Conservation (phyloP, 148 eudicot genomes). For the Talinum fruticosum region DNA sequence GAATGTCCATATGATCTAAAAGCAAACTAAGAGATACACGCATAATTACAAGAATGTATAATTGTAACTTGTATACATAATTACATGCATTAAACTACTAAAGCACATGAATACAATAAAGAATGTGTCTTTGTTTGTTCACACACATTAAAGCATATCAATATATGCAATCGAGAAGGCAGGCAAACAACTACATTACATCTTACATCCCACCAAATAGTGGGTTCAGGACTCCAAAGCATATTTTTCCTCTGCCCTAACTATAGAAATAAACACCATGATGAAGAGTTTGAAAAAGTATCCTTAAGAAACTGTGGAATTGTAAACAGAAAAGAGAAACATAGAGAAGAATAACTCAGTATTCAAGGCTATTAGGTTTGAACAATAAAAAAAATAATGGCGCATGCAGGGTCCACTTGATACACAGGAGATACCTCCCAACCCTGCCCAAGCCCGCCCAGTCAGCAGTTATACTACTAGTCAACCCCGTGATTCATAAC, state of each 20-base stretch:
- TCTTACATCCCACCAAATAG: not conserved
- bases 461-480: not conserved
- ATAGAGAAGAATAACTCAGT: not conserved
- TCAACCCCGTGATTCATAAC: not conserved
- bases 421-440: not conserved
- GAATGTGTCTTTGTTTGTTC: too few relatives aligned
- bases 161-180: not conserved
- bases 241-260: not conserved
- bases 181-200: not conserved
- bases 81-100: too few relatives aligned
- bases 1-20: not conserved
- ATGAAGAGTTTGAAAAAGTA: not conserved
- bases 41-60: not conserved
- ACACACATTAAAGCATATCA: not conserved
- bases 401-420: not conserved
- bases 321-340: not conserved
- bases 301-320: not conserved
- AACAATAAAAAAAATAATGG: not conserved
- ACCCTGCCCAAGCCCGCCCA: too few relatives aligned
- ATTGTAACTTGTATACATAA: too few relatives aligned
- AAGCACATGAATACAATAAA: too few relatives aligned
- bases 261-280: not conserved
- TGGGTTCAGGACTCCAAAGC: not conserved
- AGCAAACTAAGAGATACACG: too few relatives aligned
- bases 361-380: not conserved